These are phyloP conservation scores for Megacollybia platyphylla DNA, from an alignment of 1,284 basidiomycete species.

Conservation along the genomic window DNA sequence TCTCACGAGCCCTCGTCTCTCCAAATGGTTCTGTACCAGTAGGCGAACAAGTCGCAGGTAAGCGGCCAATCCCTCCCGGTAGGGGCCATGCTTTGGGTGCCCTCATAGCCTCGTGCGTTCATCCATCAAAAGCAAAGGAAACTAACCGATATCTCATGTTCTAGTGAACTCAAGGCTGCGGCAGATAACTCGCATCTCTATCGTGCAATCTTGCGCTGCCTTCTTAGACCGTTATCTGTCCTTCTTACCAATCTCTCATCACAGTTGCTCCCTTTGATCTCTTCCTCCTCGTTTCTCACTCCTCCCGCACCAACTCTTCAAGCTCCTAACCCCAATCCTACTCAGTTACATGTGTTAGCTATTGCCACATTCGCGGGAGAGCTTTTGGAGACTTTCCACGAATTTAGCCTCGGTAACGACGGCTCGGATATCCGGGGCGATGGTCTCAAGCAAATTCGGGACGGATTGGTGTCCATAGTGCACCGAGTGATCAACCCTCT, in stretches of 20 bases:
- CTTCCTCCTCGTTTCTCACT: constrained; percentile 46
- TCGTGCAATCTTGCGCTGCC: constrained; percentile 55
- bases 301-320: constrained; percentile 38
- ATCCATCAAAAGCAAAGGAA: constrained; percentile 1
- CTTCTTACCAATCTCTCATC: constrained; percentile 56
- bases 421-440: constrained; percentile 44
- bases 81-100: constrained; percentile 53
- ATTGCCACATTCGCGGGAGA: constrained; percentile 60
- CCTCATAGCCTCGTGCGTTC: constrained; percentile 54
- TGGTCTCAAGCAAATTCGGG: constrained; percentile 49
- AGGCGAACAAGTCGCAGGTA: constrained; percentile 44
- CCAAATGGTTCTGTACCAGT: constrained; percentile 37
- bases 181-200: constrained; percentile 50
- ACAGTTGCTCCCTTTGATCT: constrained; percentile 49
- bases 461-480: constrained; percentile 54
- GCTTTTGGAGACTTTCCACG: constrained; percentile 55
- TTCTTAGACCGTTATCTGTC: constrained; percentile 67
- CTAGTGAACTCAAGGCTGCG: constrained; percentile 57
- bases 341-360: constrained; percentile 57
- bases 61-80: constrained; percentile 55
- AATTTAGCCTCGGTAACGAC: constrained; percentile 45
- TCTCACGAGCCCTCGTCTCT: constrained; percentile 61
- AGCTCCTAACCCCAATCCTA: constrained; percentile 41
- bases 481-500: constrained; percentile 54
- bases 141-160: constrained; percentile 3